phyloP scores from a whole-genome alignment of 2,329 filamentous ascomycete species.

The Bipolaris bicolor region DNA sequence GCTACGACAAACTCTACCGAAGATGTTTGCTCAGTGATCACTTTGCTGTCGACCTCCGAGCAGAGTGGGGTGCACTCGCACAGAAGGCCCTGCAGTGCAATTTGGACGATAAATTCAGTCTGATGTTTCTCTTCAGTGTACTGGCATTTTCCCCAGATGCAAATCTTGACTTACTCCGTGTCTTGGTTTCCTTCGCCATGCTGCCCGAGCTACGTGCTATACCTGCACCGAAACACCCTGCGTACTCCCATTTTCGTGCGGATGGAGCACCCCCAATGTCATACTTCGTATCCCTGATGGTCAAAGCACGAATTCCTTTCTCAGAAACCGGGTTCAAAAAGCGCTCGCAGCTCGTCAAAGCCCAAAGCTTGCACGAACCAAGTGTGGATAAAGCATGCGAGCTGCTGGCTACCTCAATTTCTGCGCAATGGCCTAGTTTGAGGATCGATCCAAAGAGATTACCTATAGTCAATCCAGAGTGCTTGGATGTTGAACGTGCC shows the following conservation, averaged over 20 bases:
- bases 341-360: constrained; percentile 38
- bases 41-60: constrained; percentile 46
- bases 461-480: constrained; percentile 22
- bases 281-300: constrained; percentile 16
- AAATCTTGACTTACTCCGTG: constrained; percentile 52
- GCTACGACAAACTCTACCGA: constrained; percentile 46
- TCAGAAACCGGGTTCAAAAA: constrained; percentile 35
- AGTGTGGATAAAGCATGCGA: constrained; percentile 41
- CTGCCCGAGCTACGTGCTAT: constrained; percentile 50
- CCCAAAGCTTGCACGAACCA: constrained; percentile 27
- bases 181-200: constrained; percentile 55
- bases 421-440: constrained; percentile 47
- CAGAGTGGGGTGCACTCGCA: constrained; percentile 55
- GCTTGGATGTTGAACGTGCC: constrained; percentile 50
- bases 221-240: constrained; percentile 43
- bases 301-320: constrained; percentile 38
- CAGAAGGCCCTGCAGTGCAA: constrained; percentile 42
- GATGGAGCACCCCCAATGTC: constrained; percentile 38
- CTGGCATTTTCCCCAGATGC: constrained; percentile 52
- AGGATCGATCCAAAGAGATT: constrained; percentile 44
- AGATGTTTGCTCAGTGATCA: constrained; percentile 49
- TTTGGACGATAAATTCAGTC: constrained; percentile 34
- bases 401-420: constrained; percentile 51
- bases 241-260: constrained; percentile 44
- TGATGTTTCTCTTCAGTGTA: constrained; percentile 57